phyloP scores from a whole-genome alignment of 2,329 filamentous ascomycete genomes.

The Colletotrichum orbiculare region DNA sequence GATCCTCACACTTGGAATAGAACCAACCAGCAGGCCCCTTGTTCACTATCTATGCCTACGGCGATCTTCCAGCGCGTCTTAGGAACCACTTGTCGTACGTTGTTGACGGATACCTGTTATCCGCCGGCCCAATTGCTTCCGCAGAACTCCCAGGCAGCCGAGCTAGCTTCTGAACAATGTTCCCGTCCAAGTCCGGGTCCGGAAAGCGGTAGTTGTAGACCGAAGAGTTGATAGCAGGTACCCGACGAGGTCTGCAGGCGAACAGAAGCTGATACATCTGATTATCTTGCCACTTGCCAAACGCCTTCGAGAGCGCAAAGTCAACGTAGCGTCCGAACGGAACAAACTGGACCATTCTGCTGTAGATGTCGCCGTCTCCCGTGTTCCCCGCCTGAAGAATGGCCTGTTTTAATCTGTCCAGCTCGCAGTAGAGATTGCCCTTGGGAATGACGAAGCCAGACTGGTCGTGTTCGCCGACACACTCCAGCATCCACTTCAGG shows the following conservation, averaged over 20 bases:
- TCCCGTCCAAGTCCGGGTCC: conserved; percentile 19
- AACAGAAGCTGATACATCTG: conserved; percentile 26
- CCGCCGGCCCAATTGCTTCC: background rate
- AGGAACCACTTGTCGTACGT: conserved; percentile 18
- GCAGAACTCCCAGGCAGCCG: conserved; percentile 12
- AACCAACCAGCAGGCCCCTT: background rate
- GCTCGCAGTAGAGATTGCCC: conserved; percentile 2
- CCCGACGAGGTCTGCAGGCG: conserved; percentile 6
- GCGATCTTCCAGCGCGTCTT: background rate
- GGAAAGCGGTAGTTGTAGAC: conserved; percentile 31
- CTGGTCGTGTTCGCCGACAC: conserved; percentile 26
- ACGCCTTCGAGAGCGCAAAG: conserved; percentile 2
- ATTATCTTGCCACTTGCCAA: conserved; percentile 18
- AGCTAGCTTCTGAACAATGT: conserved; percentile 22
- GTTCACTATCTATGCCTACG: background rate
- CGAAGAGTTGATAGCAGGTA: conserved; percentile 12
- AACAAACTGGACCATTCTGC: conserved; percentile 3
- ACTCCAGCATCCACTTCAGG: conserved; percentile 39
- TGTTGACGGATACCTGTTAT: conserved; percentile 11
- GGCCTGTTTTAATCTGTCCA: conserved; percentile 13
- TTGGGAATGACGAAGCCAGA: conserved; percentile 33
- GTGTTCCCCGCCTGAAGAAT: background rate
- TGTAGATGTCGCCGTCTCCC: conserved; percentile 27
- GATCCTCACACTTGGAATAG: too few relatives aligned
- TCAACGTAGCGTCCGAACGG: conserved; percentile 21